Base-by-base conservation (phyloP, 768 basidiomycete species). In the Boletus patriciae region DNA sequence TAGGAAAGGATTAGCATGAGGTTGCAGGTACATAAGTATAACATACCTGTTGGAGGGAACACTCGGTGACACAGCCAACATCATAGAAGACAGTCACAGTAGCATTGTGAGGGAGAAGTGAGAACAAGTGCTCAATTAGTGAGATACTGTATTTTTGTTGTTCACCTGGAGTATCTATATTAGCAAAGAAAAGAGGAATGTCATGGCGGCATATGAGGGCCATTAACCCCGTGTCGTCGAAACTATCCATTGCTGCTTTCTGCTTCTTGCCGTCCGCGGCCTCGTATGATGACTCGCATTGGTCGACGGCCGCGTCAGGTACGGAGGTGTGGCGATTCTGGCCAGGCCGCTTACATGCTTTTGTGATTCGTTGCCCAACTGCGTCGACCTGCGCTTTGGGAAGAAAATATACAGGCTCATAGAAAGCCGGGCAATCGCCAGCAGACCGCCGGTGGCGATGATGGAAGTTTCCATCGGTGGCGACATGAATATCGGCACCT, bases 161-260 rank as follows among this genome's bases (percentile, higher is more conserved):
- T 12, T 38, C 18, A 6, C 37, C 16, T 1, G 37, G 37, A 18
- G 18, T 16, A 16, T 38, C 16, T 6, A 38, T 46, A 77, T 50
- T 74, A 65, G 50, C 79, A 73, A 1, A 76, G 74, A 4, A 73
- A 66, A 1, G 73, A 69, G 47, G 73, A 13, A 79, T 75, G 49
- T 80, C 69, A 31, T 79, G 77, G 0, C 68, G 61, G 54, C 76
- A 78, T 1, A 74, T 70, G 1, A 77, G 53, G 0, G 70, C 72
- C 71, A 78, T 77, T 18, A 75, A 43, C 0, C 76, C 74, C 4
- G 59, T 65, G 33, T 73, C 66, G 47, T 77, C 71, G 51, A 70
- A 74, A 11, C 49, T 54, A 8, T 64, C 59, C 6, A 58, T 60
- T 10, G 54, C 47, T 0, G 67, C 63, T 44, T 71, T 73, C 23